Evolutionary conservation across 1,284 basidiomycete species (phyloP).

Genomic region (Cryptococcus sp.): DNA sequence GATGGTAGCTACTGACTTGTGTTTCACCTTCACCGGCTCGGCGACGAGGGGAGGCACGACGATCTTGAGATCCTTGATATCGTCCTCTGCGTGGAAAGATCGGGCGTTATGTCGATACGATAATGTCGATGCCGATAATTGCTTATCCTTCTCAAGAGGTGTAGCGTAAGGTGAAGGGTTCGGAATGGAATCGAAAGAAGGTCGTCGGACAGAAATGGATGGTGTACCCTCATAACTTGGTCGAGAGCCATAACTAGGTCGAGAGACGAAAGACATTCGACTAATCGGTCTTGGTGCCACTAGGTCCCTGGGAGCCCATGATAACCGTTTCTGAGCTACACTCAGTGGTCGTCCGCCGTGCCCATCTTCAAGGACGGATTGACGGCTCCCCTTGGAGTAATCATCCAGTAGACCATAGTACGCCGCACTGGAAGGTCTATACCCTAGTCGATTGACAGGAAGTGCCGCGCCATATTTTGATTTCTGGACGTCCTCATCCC

Average conservation of each 20-base stretch:
- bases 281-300: conserved; percentile 7
- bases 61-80: conserved; percentile 16
- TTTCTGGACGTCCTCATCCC: conserved; percentile 29
- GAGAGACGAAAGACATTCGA: conserved; percentile 9
- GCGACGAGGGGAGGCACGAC: conserved; percentile 4
- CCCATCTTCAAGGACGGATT: conserved; percentile 9
- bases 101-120: neutral
- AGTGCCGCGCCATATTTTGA: neutral
- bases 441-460: neutral
- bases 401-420: conserved; percentile 40
- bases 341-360: conserved; percentile 11
- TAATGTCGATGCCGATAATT: neutral
- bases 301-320: conserved; percentile 28
- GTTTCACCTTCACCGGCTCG: neutral
- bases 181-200: conserved; percentile 4
- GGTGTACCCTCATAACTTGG: neutral
- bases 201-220: neutral
- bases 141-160: neutral
- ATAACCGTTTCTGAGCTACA: conserved; percentile 26
- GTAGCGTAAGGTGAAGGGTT: neutral
- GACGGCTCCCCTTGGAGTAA: conserved; percentile 20
- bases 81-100: conserved; percentile 14
- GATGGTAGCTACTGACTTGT: conserved; percentile 50
- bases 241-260: neutral
- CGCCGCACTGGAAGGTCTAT: conserved; percentile 21